Evolutionary conservation across 179 eudicot genomes (phyloP), one percentile per base, ranked within the genome.

Genomic region (Pouteria campechiana): DNA sequence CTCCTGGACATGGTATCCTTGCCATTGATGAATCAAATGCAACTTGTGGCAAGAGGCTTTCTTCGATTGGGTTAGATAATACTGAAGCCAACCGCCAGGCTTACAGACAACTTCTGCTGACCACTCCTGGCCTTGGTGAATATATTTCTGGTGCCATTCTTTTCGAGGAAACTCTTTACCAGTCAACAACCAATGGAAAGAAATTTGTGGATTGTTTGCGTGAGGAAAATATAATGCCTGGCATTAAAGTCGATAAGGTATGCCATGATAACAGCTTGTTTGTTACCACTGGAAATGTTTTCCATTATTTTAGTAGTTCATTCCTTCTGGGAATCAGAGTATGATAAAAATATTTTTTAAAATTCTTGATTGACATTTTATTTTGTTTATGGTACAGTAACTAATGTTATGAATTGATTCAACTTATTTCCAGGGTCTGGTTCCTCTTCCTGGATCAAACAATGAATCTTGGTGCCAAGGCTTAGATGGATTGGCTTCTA

Each of bases 391-490:
- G n/a, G n/a, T n/a, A n/a, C n/a, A n/a, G n/a, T n/a, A n/a, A n/a
- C n/a, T n/a, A n/a, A n/a, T n/a, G n/a, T n/a, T n/a, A n/a, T n/a
- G n/a, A n/a, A n/a, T n/a, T n/a, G n/a, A n/a, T n/a, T n/a, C n/a
- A n/a, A n/a, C n/a, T n/a, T 38, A 21, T 41, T 31, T 46, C 2
- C 69, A 73, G 79, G 79, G 79, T 57, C 61, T 73, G 62, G 71
- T 64, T 27, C 79, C 79, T 37, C 54, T 73, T 11, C 72, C 79
- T 25, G 79, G 79, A 33, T 73, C 79, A 45, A 64, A 73, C 63
- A 61, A 68, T 43, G 79, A 73, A 47, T 73, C 79, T n/a, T 73
- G 79, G 79, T 73, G 79, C 57, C 79, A 68, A 46, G 74, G 79
- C 27, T 34, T 73, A 46, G 79, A 73, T 54, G 79, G 79, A 54